Percentiles rank a stretch among this genome's conserved stretches.
These are phyloP conservation scores for Scorias spongiosa DNA, from an alignment of 2,329 filamentous ascomycete species.

Conservation along the genomic window DNA sequence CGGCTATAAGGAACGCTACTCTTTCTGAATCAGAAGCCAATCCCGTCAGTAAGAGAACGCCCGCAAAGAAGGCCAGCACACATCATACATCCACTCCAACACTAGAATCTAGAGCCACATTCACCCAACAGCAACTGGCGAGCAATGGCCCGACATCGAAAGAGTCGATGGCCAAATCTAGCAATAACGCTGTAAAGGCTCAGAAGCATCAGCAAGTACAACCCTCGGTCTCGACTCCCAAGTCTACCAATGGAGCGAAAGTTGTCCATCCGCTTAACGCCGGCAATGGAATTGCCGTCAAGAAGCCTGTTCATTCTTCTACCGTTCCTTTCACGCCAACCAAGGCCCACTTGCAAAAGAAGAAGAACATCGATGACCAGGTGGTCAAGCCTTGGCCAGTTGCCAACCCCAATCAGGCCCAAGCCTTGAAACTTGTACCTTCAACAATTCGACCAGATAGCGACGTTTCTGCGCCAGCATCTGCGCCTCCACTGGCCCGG, in stretches of 20 bases:
- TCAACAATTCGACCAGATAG: background rate
- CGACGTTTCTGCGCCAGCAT: background rate
- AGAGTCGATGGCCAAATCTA: background rate
- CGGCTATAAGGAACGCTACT: constrained; percentile 11
- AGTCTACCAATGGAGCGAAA: background rate
- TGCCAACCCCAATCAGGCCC: background rate
- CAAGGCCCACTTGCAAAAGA: background rate
- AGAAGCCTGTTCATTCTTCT: background rate
- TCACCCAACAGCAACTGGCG: background rate
- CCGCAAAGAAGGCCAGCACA: constrained; percentile 22
- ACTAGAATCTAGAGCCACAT: background rate
- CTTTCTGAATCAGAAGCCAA: constrained; percentile 22
- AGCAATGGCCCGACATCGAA: background rate
- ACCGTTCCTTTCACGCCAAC: too few species aligned
- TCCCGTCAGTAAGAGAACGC: constrained; percentile 11
- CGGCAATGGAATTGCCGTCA: background rate
- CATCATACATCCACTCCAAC: constrained; percentile 9
- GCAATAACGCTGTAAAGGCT: background rate
- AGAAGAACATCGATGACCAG: background rate
- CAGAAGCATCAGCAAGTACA: background rate
- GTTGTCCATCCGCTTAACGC: background rate
- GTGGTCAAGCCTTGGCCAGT: background rate
- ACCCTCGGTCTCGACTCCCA: background rate
- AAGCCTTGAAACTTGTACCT: background rate
- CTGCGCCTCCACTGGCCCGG: background rate